Base-by-base conservation (phyloP, 306 rosid genomes). In the Dryas alaskensis region DNA sequence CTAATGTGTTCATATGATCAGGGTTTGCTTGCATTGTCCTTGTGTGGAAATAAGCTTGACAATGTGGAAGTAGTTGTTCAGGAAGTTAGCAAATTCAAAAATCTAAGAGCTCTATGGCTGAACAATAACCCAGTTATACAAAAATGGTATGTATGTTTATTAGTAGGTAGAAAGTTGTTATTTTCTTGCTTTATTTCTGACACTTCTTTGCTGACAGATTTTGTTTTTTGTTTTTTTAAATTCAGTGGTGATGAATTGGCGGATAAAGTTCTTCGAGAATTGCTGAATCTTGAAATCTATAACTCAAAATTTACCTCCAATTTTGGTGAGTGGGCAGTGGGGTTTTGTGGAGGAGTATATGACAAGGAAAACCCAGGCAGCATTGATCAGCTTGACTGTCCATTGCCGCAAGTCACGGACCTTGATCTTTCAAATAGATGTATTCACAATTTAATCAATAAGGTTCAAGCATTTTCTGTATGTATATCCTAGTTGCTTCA, bases 51-150 rank as follows among this genome's bases (percentile, higher is more conserved):
- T 79, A 91, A 87, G 83, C 85, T 93, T 50, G 81, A 63, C 53
- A 84, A 76, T 51, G 50, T 80, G 44, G 96, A 83, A 37, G 77
- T 79, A 71, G 83, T 91, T 65, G 81, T 83, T 44, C 81, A 55
- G 75, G 98, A 91, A 84, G 87, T 93, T 73, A 73, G 74, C 72
- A 89, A 91, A 78, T 87, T 91, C 70, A 83, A 87, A 72, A 81
- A 81, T 70, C 85, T 93, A 25, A 87, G 81, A 84, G 98, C 96
- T 74, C 82, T 93, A 45, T 93, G 98, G 98, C 81, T 93, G 84
- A 88, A 84, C 82, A 77, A 84, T 80, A 93, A 93, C 73, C 96
- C 86, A 0, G 79, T 84, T 72, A 81, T 84, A 40, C 46, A 66
- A 62, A 83, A 76, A 27, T 31, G 90, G 97, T 93, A 77, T 22